Evolutionary conservation across 306 rosid species (phyloP).

Genomic region (Neltuma alba): DNA sequence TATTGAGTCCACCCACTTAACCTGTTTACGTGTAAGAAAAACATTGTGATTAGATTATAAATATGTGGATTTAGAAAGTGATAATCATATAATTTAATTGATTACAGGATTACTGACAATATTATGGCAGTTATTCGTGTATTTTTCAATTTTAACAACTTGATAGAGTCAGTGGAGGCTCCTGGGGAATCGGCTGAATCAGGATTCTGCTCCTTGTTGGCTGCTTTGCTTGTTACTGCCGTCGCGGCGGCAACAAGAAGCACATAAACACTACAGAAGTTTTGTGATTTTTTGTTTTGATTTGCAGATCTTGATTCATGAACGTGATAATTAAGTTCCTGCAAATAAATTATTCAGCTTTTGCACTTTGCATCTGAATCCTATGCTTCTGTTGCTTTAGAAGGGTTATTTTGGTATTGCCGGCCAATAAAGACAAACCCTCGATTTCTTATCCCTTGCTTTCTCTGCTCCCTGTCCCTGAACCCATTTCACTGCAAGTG

Average conservation of each 20-base stretch:
- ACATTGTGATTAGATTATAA: not conserved
- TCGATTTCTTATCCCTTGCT: conserved; percentile 29
- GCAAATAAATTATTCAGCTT: not conserved
- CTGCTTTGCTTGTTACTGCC: not conserved
- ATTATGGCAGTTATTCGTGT: not conserved
- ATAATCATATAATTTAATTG: not conserved
- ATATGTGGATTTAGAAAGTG: not conserved
- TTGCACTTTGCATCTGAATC: conserved; percentile 16
- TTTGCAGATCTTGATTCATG: not conserved
- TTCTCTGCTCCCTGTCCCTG: not conserved
- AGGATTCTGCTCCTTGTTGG: not conserved
- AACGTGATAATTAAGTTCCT: not conserved
- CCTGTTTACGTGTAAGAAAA: too few species aligned
- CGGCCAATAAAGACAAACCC: conserved; percentile 30
- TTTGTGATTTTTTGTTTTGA: not conserved
- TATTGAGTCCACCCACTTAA: too few species aligned
- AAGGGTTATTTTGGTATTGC: conserved; percentile 1
- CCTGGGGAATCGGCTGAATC: not conserved
- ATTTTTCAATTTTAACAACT: not conserved
- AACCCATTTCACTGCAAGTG: conserved; percentile 5
- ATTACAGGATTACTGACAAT: not conserved
- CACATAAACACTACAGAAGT: not conserved
- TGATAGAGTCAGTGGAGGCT: not conserved
- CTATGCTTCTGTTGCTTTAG: not conserved
- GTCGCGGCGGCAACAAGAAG: not conserved